Percentiles rank a stretch among this genome's conserved stretches.
Evolutionary conservation across 2,329 filamentous ascomycete genomes (phyloP).

Genomic region (Fusarium coicis): DNA sequence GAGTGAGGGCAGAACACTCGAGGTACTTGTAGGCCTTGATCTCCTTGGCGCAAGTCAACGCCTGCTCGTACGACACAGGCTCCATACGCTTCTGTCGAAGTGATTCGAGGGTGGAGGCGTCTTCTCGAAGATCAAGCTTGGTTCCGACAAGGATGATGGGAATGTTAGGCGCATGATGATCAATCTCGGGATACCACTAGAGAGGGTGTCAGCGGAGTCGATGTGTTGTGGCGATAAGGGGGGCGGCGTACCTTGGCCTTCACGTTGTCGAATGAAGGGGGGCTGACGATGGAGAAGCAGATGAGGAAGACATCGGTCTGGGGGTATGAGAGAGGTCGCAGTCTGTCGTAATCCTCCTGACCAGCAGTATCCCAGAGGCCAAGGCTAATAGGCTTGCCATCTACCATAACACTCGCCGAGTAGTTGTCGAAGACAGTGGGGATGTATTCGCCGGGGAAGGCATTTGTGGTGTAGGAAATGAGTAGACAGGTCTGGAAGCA

Average conservation of each 20-base stretch:
- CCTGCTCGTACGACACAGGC: conserved; percentile 95
- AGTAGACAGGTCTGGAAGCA: conserved; percentile 87
- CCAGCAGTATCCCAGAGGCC: conserved; percentile 98
- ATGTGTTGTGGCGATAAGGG: neutral
- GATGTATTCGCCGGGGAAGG: conserved; percentile 99
- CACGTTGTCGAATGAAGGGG: conserved; percentile 98
- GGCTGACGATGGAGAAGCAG: conserved; percentile 98
- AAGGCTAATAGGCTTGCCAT: conserved; percentile 96
- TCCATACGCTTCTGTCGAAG: conserved; percentile 94
- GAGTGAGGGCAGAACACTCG: conserved; percentile 96
- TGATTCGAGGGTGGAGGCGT: conserved; percentile 81
- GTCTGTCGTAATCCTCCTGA: conserved; percentile 97
- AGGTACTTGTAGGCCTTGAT: conserved; percentile 97
- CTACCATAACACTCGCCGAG: conserved; percentile 98
- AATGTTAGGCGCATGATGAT: conserved; percentile 93
- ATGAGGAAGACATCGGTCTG: conserved; percentile 99
- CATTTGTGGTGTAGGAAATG: conserved; percentile 99
- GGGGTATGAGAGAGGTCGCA: conserved; percentile 94
- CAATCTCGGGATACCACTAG: conserved; percentile 97
- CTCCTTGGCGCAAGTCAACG: conserved; percentile 87
- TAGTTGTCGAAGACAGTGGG: conserved; percentile 99
- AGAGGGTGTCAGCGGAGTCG: conserved; percentile 19
- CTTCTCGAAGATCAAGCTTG: conserved; percentile 94
- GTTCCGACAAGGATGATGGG: conserved; percentile 97
- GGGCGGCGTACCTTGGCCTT: conserved; percentile 85